These are phyloP conservation scores for Jaltomata sinuosa DNA, from an alignment of 257 asterid genomes.

Conservation along the genomic window DNA sequence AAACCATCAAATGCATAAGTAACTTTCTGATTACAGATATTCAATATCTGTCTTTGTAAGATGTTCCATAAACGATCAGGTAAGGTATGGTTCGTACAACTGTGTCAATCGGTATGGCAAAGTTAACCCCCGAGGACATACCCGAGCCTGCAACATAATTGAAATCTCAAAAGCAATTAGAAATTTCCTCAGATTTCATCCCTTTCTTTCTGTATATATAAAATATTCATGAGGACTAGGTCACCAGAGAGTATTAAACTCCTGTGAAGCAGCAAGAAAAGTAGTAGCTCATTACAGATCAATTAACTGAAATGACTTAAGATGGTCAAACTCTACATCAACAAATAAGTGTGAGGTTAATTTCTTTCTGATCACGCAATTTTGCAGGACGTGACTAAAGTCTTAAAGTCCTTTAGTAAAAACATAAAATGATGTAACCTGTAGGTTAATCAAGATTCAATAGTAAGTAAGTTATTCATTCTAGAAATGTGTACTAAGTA, in stretches of 20 bases:
- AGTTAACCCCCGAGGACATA: constrained; percentile 81
- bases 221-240: background rate
- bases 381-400: background rate
- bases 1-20: background rate
- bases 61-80: constrained; percentile 77
- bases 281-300: background rate
- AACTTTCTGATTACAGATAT: background rate
- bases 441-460: background rate
- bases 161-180: background rate
- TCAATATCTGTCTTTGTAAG: constrained; percentile 38
- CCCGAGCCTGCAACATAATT: constrained; percentile 55
- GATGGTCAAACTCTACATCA: background rate
- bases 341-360: background rate
- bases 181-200: background rate
- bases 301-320: background rate
- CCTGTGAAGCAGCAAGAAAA: background rate
- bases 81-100: constrained; percentile 15
- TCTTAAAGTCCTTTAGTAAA: background rate
- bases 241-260: constrained; percentile 3
- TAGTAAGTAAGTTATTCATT: constrained; percentile 7
- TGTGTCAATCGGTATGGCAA: constrained; percentile 72
- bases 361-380: background rate
- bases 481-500: constrained; percentile 4
- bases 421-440: background rate
- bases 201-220: background rate